Percentiles rank a stretch among this genome's conserved stretches.
phyloP scores from a whole-genome alignment of 768 basidiomycete genomes.

The Leucocoprinus leucothites region DNA sequence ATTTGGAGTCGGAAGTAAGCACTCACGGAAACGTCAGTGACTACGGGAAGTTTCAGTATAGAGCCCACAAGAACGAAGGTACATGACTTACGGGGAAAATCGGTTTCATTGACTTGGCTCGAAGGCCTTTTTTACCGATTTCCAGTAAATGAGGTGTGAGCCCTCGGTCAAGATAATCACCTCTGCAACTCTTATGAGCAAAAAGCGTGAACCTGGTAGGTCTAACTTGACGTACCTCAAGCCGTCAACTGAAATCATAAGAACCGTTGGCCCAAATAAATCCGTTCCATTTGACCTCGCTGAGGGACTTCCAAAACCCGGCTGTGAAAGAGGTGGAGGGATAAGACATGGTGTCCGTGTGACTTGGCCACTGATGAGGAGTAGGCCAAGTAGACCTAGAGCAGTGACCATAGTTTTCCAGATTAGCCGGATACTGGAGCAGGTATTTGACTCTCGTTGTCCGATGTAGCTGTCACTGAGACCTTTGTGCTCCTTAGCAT shows the following conservation, averaged over 20 bases:
- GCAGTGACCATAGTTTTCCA: slow-evolving; percentile 37
- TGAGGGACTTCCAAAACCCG: slow-evolving; percentile 34
- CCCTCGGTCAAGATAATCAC: slow-evolving; percentile 84
- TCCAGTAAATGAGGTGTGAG: slow-evolving; percentile 80
- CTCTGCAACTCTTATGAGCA: slow-evolving; percentile 39
- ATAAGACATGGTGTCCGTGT: too few species aligned
- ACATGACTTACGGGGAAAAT: slow-evolving; percentile 65
- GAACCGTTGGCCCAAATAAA: slow-evolving; percentile 72
- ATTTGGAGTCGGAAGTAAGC: background rate
- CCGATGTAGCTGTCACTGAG: slow-evolving; percentile 27
- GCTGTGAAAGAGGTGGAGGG: slow-evolving; percentile 28
- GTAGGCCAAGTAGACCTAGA: slow-evolving; percentile 36
- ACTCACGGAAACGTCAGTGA: slow-evolving; percentile 89
- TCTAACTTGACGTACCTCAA: slow-evolving; percentile 47
- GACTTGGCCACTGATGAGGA: slow-evolving; percentile 15
- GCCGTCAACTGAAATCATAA: slow-evolving; percentile 87
- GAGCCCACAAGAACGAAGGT: background rate
- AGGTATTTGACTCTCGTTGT: slow-evolving; percentile 19
- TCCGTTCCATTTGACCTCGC: slow-evolving; percentile 80
- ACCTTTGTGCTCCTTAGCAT: slow-evolving; percentile 35
- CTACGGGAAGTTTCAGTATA: slow-evolving; percentile 32
- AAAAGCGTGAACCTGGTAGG: background rate
- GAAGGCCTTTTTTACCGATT: slow-evolving; percentile 78
- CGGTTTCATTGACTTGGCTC: slow-evolving; percentile 84
- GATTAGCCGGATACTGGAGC: slow-evolving; percentile 29